phyloP scores from a whole-genome alignment of 352 stramenopile species.

The Aphanomyces euteiches region DNA sequence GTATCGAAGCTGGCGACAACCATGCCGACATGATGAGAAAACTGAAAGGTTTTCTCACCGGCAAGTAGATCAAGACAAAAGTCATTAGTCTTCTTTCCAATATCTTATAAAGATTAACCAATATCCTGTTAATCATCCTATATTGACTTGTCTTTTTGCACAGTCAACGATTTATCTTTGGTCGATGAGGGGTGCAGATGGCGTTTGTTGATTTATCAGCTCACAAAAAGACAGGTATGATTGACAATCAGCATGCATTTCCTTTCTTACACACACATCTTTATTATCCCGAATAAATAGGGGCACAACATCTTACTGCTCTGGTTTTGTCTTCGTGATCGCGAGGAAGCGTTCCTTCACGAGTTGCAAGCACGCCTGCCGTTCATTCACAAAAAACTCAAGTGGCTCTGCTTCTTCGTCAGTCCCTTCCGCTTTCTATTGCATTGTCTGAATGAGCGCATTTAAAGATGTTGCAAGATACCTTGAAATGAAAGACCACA shows the following conservation, averaged over 20 bases:
- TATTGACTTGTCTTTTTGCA: constrained; percentile 2
- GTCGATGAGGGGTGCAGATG: no score
- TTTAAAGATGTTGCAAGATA: constrained; percentile 33
- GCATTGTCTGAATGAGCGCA: constrained; percentile 2
- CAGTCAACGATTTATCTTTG: background rate
- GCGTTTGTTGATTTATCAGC: no score
- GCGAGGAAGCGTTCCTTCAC: constrained; percentile 38
- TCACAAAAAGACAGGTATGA: background rate
- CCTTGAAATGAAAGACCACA: constrained; percentile 73
- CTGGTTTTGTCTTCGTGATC: background rate
- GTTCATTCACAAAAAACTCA: constrained; percentile 41
- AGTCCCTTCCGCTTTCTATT: constrained; percentile 19
- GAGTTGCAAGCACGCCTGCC: constrained; percentile 36
- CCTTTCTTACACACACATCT: no score
- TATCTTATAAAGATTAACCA: background rate
- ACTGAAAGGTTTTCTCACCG: no score
- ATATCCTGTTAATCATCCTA: background rate
- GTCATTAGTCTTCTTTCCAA: no score
- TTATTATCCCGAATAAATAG: background rate
- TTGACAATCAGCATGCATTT: no score
- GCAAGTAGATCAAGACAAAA: no score
- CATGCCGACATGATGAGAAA: no score
- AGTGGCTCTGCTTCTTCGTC: constrained; percentile 31
- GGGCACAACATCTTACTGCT: background rate
- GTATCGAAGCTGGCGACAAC: no score